Conservation (phyloP, 176 grass and related monocot species). For the Tillandsia leiboldiana region DNA sequence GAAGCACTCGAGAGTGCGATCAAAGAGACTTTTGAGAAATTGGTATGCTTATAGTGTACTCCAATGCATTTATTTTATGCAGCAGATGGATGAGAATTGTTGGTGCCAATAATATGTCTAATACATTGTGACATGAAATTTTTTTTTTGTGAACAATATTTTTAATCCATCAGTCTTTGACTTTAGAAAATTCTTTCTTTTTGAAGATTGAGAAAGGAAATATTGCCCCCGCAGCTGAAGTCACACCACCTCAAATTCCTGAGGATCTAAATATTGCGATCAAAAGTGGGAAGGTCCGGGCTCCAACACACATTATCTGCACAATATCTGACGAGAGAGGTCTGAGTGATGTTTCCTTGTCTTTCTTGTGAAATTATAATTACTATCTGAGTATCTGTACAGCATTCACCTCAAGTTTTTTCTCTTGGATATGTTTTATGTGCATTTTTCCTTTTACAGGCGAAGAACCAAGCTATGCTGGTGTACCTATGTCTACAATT, state of each 20-base stretch:
- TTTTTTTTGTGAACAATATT: background rate
- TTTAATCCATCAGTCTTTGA: background rate
- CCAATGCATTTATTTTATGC: background rate
- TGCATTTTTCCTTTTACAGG: conserved; percentile 46
- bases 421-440: conserved; percentile 4
- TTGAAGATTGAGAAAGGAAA: conserved; percentile 81
- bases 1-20: conserved; percentile 84
- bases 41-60: conserved; percentile 35
- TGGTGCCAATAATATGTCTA: no score
- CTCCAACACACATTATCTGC: conserved; percentile 97
- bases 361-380: conserved; percentile 1
- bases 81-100: background rate
- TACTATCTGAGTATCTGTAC: background rate
- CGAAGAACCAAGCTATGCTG: conserved; percentile 94
- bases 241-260: conserved; percentile 78
- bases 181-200: conserved; percentile 4
- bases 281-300: conserved; percentile 97
- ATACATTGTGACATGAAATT: background rate
- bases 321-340: conserved; percentile 99
- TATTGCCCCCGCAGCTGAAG: conserved; percentile 60
- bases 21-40: conserved; percentile 83
- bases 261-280: conserved; percentile 96
- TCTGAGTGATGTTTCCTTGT: conserved; percentile 33
- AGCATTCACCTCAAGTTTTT: background rate
- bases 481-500: conserved; percentile 97